A percentile compares a stretch with the other conserved stretches of the same genome.
phyloP scores from a whole-genome alignment of 805 yeast genomes.

The Candida sakaeoensis region DNA sequence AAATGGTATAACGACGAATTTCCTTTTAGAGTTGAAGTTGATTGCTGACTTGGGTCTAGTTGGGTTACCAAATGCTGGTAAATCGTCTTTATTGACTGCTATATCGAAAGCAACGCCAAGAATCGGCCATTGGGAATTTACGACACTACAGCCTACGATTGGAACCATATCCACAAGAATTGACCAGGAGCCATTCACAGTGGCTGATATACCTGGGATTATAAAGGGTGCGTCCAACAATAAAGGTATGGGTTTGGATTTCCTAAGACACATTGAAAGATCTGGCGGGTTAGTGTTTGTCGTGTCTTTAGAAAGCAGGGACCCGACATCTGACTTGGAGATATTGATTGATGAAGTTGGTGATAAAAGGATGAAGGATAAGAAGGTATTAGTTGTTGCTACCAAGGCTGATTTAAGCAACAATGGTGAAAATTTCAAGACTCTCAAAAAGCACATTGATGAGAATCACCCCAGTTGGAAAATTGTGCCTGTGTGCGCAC shows the following conservation, averaged over 20 bases:
- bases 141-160: slow-evolving; percentile 86
- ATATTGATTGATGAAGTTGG: slow-evolving; percentile 72
- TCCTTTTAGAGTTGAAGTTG: slow-evolving; percentile 78
- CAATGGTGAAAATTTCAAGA: slow-evolving; percentile 44
- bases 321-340: slow-evolving; percentile 66
- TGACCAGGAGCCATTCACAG: slow-evolving; percentile 72
- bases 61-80: slow-evolving; percentile 96
- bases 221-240: slow-evolving; percentile 82
- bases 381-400: slow-evolving; percentile 72
- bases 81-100: slow-evolving; percentile 81
- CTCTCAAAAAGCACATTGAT: slow-evolving; percentile 44
- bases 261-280: slow-evolving; percentile 87
- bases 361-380: slow-evolving; percentile 50
- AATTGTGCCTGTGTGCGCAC: slow-evolving; percentile 81
- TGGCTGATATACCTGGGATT: slow-evolving; percentile 97
- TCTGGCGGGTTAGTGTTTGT: slow-evolving; percentile 89
- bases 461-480: slow-evolving; percentile 49
- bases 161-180: slow-evolving; percentile 77
- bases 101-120: slow-evolving; percentile 87
- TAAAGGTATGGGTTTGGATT: slow-evolving; percentile 91
- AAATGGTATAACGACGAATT: slow-evolving; percentile 57
- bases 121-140: slow-evolving; percentile 96
- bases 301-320: slow-evolving; percentile 61
- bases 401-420: slow-evolving; percentile 86
- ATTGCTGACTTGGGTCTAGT: slow-evolving; percentile 93